These are phyloP conservation scores for Cytidiella melzeri DNA, from an alignment of 768 basidiomycete species.

Conservation along the genomic window DNA sequence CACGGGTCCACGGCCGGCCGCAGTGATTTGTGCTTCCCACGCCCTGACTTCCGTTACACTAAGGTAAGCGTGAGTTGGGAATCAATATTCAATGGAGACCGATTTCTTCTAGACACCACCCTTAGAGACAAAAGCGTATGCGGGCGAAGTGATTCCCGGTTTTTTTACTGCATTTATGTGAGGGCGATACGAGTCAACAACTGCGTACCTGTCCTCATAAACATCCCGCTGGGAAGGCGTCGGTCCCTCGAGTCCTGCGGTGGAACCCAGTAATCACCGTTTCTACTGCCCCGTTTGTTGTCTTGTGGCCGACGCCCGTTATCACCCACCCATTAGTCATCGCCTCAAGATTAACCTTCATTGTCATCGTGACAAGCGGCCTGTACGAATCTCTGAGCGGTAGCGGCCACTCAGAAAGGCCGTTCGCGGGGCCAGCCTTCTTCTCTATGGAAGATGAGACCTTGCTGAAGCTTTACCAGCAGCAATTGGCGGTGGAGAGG, in stretches of 20 bases:
- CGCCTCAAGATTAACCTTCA: slow-evolving; percentile 35
- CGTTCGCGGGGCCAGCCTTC: slow-evolving; percentile 19
- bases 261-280: slow-evolving; percentile 12
- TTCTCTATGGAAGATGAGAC: slow-evolving; percentile 77
- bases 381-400: slow-evolving; percentile 18
- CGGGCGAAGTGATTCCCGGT: slow-evolving; percentile 2
- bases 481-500: slow-evolving; percentile 25
- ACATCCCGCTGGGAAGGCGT: slow-evolving; percentile 12
- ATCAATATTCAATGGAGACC: slow-evolving; percentile 21
- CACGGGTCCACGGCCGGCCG: slow-evolving; percentile 15
- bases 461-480: slow-evolving; percentile 34
- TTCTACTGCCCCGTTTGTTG: slow-evolving; percentile 8
- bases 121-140: slow-evolving; percentile 3
- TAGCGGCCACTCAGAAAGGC: slow-evolving; percentile 9
- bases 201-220: slow-evolving; percentile 19
- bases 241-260: neutral
- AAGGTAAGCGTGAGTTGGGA: slow-evolving; percentile 21
- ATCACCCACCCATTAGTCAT: slow-evolving; percentile 25
- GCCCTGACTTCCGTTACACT: slow-evolving; percentile 13
- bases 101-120: slow-evolving; percentile 6
- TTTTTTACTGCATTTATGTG: neutral
- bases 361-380: slow-evolving; percentile 41
- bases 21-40: slow-evolving; percentile 26
- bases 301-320: slow-evolving; percentile 13
- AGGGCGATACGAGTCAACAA: slow-evolving; percentile 26